These are phyloP conservation scores for Tilletia horrida DNA, from an alignment of 1,284 basidiomycete genomes.

Conservation along the genomic window DNA sequence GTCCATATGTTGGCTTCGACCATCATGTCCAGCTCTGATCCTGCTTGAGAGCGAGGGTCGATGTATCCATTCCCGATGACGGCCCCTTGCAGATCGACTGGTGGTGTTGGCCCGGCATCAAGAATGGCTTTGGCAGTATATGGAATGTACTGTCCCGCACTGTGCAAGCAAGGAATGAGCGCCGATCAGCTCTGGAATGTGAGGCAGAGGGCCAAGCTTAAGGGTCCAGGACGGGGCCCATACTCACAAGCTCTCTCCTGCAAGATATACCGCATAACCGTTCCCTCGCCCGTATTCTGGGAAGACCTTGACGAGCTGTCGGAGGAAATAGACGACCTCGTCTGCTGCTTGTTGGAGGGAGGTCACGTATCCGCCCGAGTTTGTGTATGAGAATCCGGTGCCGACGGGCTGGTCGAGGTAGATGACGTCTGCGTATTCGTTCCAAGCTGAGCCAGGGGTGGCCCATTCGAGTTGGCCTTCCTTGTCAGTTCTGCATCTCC, in stretches of 20 bases:
- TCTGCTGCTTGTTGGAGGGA: constrained; percentile 64
- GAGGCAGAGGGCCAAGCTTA: neutral
- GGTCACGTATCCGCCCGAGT: constrained; percentile 80
- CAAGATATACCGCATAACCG: constrained; percentile 66
- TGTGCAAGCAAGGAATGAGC: too few relatives aligned
- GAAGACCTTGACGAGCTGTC: constrained; percentile 83
- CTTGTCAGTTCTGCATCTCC: constrained; percentile 65
- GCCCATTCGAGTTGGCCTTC: constrained; percentile 70
- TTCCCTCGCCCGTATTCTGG: constrained; percentile 73
- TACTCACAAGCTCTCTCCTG: constrained; percentile 23
- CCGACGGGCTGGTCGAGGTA: constrained; percentile 95
- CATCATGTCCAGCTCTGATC: constrained; percentile 82
- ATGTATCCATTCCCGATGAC: constrained; percentile 99
- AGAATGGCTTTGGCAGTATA: constrained; percentile 73
- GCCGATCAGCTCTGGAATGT: neutral
- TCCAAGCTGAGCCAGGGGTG: constrained; percentile 82
- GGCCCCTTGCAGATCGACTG: constrained; percentile 66
- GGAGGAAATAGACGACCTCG: constrained; percentile 79
- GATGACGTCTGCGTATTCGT: constrained; percentile 95
- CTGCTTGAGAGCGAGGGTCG: constrained; percentile 81
- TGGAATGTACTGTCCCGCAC: constrained; percentile 34
- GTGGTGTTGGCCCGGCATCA: constrained; percentile 63
- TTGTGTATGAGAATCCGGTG: constrained; percentile 85
- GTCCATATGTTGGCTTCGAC: constrained; percentile 75
- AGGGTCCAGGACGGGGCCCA: neutral